phyloP scores from a whole-genome alignment of 352 stramenopile genomes.

The Aphanomyces cochlioides region DNA sequence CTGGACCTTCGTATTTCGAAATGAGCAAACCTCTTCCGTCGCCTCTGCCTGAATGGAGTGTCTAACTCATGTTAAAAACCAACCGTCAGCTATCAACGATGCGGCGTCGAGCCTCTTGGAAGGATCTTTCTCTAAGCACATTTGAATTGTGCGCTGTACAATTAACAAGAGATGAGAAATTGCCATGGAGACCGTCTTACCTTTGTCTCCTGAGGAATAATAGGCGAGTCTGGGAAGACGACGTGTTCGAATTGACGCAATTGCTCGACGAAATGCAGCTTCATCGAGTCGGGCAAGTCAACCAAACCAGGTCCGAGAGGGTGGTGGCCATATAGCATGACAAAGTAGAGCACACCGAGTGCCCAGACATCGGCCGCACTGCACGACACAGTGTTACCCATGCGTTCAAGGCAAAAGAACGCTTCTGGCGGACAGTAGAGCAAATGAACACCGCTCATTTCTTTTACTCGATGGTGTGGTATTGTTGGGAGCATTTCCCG shows the following conservation, averaged over 20 bases:
- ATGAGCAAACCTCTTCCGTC: conserved; percentile 21
- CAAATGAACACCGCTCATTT: not conserved
- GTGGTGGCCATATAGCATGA: conserved; percentile 27
- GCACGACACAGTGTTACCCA: conserved; percentile 2
- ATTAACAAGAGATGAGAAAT: not conserved
- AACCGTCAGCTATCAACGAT: too few relatives aligned
- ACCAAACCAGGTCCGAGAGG: conserved; percentile 11
- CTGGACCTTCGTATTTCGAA: conserved; percentile 53
- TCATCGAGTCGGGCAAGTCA: not conserved
- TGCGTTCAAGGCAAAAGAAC: not conserved
- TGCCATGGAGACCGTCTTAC: not conserved
- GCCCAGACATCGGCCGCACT: conserved; percentile 24
- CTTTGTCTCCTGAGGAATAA: not conserved
- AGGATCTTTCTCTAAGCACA: not conserved
- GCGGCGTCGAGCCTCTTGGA: not conserved
- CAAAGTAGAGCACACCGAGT: conserved; percentile 22
- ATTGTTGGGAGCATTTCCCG: conserved; percentile 7
- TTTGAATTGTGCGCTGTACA: not conserved
- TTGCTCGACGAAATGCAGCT: conserved; percentile 12
- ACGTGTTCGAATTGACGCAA: conserved; percentile 1
- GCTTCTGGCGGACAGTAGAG: conserved; percentile 17
- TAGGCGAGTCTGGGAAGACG: conserved; percentile 7
- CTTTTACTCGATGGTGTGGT: conserved; percentile 2
- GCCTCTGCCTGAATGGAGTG: conserved; percentile 20
- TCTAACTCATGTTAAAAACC: conserved; percentile 8